Evolutionary conservation across 352 stramenopile species (phyloP).

Genomic region (Pythium dissotocum): DNA sequence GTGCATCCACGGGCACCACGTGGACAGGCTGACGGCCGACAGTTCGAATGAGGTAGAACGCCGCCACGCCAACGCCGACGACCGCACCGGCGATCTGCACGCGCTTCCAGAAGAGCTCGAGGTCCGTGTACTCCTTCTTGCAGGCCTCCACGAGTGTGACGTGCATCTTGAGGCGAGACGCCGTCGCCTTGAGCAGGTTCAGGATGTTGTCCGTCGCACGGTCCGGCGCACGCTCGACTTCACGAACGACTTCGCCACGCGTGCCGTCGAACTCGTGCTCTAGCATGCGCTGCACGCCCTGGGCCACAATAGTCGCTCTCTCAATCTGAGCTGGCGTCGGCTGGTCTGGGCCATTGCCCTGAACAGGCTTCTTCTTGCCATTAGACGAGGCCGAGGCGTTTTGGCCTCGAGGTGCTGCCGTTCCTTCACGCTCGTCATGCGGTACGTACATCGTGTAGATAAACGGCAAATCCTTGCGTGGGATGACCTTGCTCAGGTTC

Average conservation of each 20-base stretch:
- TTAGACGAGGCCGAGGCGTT: slow-evolving; percentile 9
- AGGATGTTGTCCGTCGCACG: slow-evolving; percentile 83
- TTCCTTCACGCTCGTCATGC: slow-evolving; percentile 45
- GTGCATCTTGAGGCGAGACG: slow-evolving; percentile 83
- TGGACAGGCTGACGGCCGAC: slow-evolving; percentile 41
- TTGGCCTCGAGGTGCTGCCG: not conserved
- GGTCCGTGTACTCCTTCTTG: slow-evolving; percentile 74
- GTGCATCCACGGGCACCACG: slow-evolving; percentile 26
- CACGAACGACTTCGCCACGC: slow-evolving; percentile 79
- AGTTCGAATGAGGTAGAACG: slow-evolving; percentile 80
- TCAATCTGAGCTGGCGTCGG: not conserved
- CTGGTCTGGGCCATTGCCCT: slow-evolving; percentile 3
- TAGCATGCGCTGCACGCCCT: slow-evolving; percentile 69
- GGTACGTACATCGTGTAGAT: slow-evolving; percentile 91
- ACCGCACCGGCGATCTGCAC: slow-evolving; percentile 66
- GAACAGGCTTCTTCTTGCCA: slow-evolving; percentile 8
- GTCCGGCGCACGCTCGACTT: slow-evolving; percentile 79
- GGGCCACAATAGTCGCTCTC: not conserved
- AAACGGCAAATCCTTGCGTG: slow-evolving; percentile 84
- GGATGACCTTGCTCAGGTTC: slow-evolving; percentile 89
- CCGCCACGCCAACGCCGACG: slow-evolving; percentile 55
- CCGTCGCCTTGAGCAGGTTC: slow-evolving; percentile 81
- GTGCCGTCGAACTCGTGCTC: slow-evolving; percentile 88
- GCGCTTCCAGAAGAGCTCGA: slow-evolving; percentile 73
- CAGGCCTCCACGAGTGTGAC: slow-evolving; percentile 75